phyloP scores from a whole-genome alignment of 2,329 filamentous ascomycete genomes.

The Xylariales sp. region DNA sequence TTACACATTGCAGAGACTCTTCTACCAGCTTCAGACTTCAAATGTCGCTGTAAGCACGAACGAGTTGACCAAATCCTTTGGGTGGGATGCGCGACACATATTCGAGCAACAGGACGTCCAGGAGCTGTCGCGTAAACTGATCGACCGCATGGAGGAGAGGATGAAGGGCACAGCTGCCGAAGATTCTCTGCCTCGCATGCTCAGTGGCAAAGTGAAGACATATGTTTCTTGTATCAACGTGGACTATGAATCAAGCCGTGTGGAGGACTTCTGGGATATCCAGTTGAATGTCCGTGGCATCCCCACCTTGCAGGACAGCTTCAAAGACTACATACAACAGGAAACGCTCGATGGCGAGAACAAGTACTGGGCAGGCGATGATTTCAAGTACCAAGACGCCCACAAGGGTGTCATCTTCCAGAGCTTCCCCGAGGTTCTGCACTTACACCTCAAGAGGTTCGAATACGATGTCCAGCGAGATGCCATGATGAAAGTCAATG shows the following conservation, averaged over 20 bases:
- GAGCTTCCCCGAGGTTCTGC: slow-evolving; percentile 88
- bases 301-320: slow-evolving; percentile 88
- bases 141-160: slow-evolving; percentile 94
- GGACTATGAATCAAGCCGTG: slow-evolving; percentile 89
- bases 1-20: slow-evolving; percentile 87
- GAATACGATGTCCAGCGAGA: slow-evolving; percentile 96
- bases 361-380: slow-evolving; percentile 90
- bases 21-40: slow-evolving; percentile 90
- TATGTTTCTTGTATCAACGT: slow-evolving; percentile 99
- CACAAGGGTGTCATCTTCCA: slow-evolving; percentile 98
- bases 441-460: slow-evolving; percentile 94
- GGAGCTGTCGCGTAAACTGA: slow-evolving; percentile 90
- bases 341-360: slow-evolving; percentile 98
- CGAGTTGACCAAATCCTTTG: slow-evolving; percentile 93
- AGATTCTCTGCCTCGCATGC: slow-evolving; percentile 83
- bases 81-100: slow-evolving; percentile 96
- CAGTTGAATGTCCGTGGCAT: slow-evolving; percentile 95
- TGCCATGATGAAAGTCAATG: slow-evolving; percentile 98
- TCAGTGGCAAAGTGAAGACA: slow-evolving; percentile 97
- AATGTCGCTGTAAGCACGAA: slow-evolving; percentile 80
- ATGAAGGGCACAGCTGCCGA: slow-evolving; percentile 97
- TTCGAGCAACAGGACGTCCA: slow-evolving; percentile 99
- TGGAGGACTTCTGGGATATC: slow-evolving; percentile 98
- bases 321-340: slow-evolving; percentile 92
- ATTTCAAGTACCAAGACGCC: slow-evolving; percentile 90